Evolutionary conservation across 805 yeast genomes (phyloP).

Genomic region (Debaryomyces hansenii): DNA sequence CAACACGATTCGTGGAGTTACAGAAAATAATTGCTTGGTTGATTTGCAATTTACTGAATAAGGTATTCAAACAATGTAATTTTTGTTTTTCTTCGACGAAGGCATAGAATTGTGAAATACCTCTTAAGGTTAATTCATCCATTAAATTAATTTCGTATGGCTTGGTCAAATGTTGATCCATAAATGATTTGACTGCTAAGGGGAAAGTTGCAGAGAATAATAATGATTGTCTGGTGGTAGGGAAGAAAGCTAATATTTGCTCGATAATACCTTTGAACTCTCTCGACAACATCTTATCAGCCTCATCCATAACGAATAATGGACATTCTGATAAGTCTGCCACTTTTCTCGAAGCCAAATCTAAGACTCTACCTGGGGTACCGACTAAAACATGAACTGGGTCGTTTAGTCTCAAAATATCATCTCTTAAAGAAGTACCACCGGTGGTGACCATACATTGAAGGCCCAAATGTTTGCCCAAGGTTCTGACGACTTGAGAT

Average conservation of each 20-base stretch:
- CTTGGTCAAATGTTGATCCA: slow-evolving; percentile 84
- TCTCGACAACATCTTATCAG: slow-evolving; percentile 91
- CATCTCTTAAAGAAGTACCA: slow-evolving; percentile 93
- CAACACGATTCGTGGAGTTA: slow-evolving; percentile 95
- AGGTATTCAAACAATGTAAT: slow-evolving; percentile 91
- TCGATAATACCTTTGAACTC: slow-evolving; percentile 88
- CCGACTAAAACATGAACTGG: slow-evolving; percentile 95
- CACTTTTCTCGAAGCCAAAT: slow-evolving; percentile 82
- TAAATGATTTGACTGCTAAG: slow-evolving; percentile 84
- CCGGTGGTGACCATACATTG: slow-evolving; percentile 98
- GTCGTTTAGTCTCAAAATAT: slow-evolving; percentile 87
- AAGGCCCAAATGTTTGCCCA: slow-evolving; percentile 89
- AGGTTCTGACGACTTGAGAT: slow-evolving; percentile 92
- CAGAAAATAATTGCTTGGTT: slow-evolving; percentile 97
- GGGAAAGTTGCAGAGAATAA: slow-evolving; percentile 97
- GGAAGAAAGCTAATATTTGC: slow-evolving; percentile 81
- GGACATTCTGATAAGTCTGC: slow-evolving; percentile 88
- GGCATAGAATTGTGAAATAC: slow-evolving; percentile 97
- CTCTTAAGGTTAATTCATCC: slow-evolving; percentile 96
- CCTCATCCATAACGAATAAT: slow-evolving; percentile 96
- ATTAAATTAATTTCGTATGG: slow-evolving; percentile 95
- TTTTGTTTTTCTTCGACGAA: slow-evolving; percentile 96
- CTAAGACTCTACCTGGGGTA: slow-evolving; percentile 96
- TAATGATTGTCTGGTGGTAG: slow-evolving; percentile 67
- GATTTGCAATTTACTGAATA: slow-evolving; percentile 90